Percentiles rank a stretch among this genome's conserved stretches.
These are phyloP conservation scores for Cyberlindnera maritima DNA, from an alignment of 805 yeast genomes.

Conservation along the genomic window DNA sequence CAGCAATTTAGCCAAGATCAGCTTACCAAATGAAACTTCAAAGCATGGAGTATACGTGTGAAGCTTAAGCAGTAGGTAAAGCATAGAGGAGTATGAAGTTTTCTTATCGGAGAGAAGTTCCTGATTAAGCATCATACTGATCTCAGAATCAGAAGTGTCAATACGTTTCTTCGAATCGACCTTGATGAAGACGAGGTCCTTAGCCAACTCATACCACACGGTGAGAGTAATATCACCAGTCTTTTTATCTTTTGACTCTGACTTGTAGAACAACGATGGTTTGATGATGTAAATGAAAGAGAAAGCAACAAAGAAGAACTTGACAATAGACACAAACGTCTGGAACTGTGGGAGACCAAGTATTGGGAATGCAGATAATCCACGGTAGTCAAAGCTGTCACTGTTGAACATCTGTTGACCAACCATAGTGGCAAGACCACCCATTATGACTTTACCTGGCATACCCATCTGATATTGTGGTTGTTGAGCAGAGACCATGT, in stretches of 20 bases:
- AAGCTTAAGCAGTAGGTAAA: slow-evolving; percentile 20
- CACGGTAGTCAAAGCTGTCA: slow-evolving; percentile 38
- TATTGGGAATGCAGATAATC: slow-evolving; percentile 42
- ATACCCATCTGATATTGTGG: slow-evolving; percentile 25
- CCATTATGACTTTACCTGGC: slow-evolving; percentile 39
- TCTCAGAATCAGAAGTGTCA: slow-evolving; percentile 21
- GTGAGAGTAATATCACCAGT: slow-evolving; percentile 3
- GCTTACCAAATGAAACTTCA: slow-evolving; percentile 27
- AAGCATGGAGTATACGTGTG: slow-evolving; percentile 21
- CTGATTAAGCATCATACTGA: slow-evolving; percentile 15
- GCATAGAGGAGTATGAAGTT: slow-evolving; percentile 7
- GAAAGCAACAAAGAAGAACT: slow-evolving; percentile 27
- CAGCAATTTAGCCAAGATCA: slow-evolving; percentile 22
- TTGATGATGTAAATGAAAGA: slow-evolving; percentile 21
- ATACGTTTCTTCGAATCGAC: slow-evolving; percentile 18
- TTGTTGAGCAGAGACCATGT: slow-evolving; percentile 24
- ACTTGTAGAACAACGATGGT: slow-evolving; percentile 16
- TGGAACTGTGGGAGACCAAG: slow-evolving; percentile 28
- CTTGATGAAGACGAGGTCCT: slow-evolving; percentile 25
- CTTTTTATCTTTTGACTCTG: slow-evolving; percentile 1
- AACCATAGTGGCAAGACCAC: slow-evolving; percentile 49
- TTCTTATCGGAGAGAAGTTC: slow-evolving; percentile 11
- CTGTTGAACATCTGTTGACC: slow-evolving; percentile 33
- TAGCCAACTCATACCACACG: slow-evolving; percentile 26
- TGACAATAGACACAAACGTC: slow-evolving; percentile 27